Evolutionary conservation across 2,329 filamentous ascomycete genomes (phyloP), one percentile per base, ranked within the genome.

Genomic region (Scedosporium boydii): DNA sequence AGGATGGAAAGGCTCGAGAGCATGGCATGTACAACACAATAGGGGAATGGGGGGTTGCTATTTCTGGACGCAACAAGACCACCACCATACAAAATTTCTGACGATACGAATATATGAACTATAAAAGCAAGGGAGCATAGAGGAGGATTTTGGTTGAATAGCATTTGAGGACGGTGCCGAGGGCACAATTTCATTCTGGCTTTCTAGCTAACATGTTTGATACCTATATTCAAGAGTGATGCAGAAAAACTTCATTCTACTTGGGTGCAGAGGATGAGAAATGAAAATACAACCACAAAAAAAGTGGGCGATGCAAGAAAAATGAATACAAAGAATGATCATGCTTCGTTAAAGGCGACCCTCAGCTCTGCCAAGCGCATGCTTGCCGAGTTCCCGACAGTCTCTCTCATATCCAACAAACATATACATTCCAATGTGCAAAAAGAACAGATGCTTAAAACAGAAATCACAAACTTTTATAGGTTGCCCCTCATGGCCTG

Each of bases 401-500:
- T 29, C 6, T 34, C 6, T 34, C 55, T 34, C 21, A 44, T 29
- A 21, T 27, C 41, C 48, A 42, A 42, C 38, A 23, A 34, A 58
- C 57, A 58, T 41, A 60, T 27, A 57, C 38, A n/a, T 5, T 12
- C 23, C 18, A 41, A 21, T 38, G 6, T 29, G 34, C 34, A 38
- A 38, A 9, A 38, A 12, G 14, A 48, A 48, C 14, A 34, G 3
- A n/a, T 9, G 23, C n/a, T 23, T 23, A 12, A 48, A 46, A 16
- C 27, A 55, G 12, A 23, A 7, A 7, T 34, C 48, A 16, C 38
- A 18, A 29, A 48, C 58, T 41, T 56, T 75, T 75, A 90, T 75
- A 96, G 73, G 72, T 96, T 97, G 1, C 93, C 93, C 62, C 93
- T 81, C 74, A 89, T 80, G 56, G 86, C 91, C 80, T 97, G 93